Base-by-base conservation (phyloP, 345 rosid species). In the Mercurialis annua region DNA sequence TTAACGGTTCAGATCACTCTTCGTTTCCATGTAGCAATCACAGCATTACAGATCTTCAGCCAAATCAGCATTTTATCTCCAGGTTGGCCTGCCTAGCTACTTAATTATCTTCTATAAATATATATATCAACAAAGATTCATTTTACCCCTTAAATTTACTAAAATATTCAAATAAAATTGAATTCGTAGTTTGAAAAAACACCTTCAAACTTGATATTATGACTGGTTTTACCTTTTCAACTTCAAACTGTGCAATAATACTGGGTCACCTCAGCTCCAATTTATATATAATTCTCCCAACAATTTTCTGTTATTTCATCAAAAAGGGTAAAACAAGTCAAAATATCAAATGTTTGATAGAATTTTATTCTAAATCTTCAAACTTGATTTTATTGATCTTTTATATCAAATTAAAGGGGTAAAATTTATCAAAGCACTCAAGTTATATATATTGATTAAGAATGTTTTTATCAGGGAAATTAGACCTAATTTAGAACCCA, bases 391-490 rank as follows among this genome's bases (percentile, higher is more conserved):
- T n/a, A n/a, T n/a, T n/a, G n/a, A n/a, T n/a, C n/a, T n/a, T n/a
- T n/a, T n/a, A n/a, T n/a, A n/a, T n/a, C n/a, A n/a, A n/a, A n/a
- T n/a, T n/a, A n/a, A n/a, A n/a, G n/a, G n/a, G n/a, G n/a, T n/a
- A n/a, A n/a, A n/a, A n/a, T n/a, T n/a, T n/a, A n/a, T n/a, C n/a
- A n/a, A n/a, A n/a, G n/a, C n/a, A n/a, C n/a, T n/a, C n/a, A n/a
- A n/a, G n/a, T n/a, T n/a, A n/a, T n/a, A n/a, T n/a, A n/a, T n/a
- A 31, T 21, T 10, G 23, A 7, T 15, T 48, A 47, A 10, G 43
- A 10, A 9, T 59, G 17, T 15, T 10, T 49, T 64, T n/a, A 24
- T 43, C 81, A 85, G 92, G 40, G 75, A 73, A 49, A 67, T 57
- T 64, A 77, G 59, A 64, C 55, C 64, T 33, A 67, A 36, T 18